phyloP scores from a whole-genome alignment of 2,329 filamentous ascomycete species.

The Cladosporium sphaerospermum region DNA sequence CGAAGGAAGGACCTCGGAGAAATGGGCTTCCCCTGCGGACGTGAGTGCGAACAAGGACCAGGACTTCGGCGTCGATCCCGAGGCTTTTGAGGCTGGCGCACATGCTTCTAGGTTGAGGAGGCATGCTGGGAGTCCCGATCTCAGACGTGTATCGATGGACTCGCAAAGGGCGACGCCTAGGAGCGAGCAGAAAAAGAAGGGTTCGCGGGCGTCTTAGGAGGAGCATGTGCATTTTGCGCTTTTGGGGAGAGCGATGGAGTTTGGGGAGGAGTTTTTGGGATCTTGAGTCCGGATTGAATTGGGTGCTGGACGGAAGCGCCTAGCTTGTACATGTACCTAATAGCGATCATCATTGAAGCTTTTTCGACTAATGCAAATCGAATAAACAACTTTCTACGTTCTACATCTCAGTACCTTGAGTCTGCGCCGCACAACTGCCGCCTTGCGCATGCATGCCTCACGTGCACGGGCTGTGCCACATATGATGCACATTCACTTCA shows the following conservation, averaged over 20 bases:
- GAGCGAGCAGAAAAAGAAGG: neutral
- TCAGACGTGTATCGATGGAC: conserved; percentile 4
- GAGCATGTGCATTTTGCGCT: neutral
- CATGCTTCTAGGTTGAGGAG: neutral
- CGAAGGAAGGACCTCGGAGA: conserved; percentile 9
- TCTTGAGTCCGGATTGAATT: neutral
- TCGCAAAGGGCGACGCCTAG: conserved; percentile 11
- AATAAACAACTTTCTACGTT: too few species aligned
- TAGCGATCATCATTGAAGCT: too few species aligned
- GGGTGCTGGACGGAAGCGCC: too few species aligned
- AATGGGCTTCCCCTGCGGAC: conserved; percentile 10
- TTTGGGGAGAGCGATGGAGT: neutral
- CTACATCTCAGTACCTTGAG: too few species aligned
- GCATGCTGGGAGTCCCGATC: conserved; percentile 7
- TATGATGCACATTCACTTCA: too few species aligned
- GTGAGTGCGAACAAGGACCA: conserved; percentile 5
- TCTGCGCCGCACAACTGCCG: too few species aligned
- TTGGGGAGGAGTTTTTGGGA: conserved; percentile 4
- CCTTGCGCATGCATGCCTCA: too few species aligned
- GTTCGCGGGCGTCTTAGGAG: neutral
- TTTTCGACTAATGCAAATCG: too few species aligned
- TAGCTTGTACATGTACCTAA: too few species aligned
- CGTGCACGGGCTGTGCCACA: too few species aligned
- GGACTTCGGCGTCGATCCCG: conserved; percentile 17
- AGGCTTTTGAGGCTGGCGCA: conserved; percentile 6